Conservation (phyloP, 1,139 yeast species). For the Arxiozyma bovina region DNA sequence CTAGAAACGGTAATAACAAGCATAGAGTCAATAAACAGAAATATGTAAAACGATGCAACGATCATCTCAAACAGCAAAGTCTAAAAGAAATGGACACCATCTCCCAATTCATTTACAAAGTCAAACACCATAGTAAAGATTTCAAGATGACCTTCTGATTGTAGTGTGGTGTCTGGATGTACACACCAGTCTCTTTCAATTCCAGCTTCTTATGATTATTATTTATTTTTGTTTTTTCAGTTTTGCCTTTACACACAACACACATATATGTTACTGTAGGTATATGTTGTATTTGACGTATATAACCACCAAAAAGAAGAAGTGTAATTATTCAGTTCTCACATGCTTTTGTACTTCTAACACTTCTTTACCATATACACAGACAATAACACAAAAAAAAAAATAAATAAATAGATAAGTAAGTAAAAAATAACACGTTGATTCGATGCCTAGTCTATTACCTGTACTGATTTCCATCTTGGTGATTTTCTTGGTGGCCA, state of each 20-base stretch:
- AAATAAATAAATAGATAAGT: no score
- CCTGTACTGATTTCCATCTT: slow-evolving; percentile 14
- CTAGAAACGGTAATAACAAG: slow-evolving; percentile 12
- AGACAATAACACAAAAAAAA: background rate
- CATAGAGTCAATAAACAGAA: slow-evolving; percentile 7
- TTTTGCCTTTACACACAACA: background rate
- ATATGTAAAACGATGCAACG: background rate
- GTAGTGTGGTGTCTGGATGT: background rate
- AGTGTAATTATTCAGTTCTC: background rate
- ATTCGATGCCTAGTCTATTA: background rate
- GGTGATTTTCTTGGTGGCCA: slow-evolving; percentile 20
- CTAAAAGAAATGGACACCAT: slow-evolving; percentile 29
- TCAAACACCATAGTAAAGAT: slow-evolving; percentile 25
- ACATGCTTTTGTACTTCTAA: no score
- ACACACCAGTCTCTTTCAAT: background rate
- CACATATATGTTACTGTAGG: background rate
- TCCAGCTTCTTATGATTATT: no score
- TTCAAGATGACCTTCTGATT: slow-evolving; percentile 25
- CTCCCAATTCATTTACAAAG: slow-evolving; percentile 32
- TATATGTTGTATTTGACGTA: background rate
- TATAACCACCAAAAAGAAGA: background rate
- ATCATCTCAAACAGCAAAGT: slow-evolving; percentile 22
- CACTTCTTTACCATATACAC: background rate
- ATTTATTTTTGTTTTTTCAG: no score
- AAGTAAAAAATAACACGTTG: background rate